These are phyloP conservation scores for Achaetomium macrosporum DNA, from an alignment of 2,329 filamentous ascomycete species.

Conservation along the genomic window DNA sequence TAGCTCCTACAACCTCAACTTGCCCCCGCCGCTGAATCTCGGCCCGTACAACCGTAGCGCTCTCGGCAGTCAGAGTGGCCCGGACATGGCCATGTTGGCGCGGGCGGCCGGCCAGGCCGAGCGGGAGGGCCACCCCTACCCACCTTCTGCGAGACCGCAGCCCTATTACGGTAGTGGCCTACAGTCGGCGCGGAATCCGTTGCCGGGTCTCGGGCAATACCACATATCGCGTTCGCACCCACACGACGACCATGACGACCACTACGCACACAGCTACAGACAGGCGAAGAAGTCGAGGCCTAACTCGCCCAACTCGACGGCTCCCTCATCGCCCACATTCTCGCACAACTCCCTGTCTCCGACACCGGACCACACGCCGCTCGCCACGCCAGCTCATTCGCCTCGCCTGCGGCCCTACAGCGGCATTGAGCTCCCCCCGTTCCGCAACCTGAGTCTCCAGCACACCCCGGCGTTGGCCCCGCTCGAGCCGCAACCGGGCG, in stretches of 20 bases:
- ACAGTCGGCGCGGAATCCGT: constrained; percentile 52
- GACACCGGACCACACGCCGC: constrained; percentile 96
- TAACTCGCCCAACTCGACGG: constrained; percentile 91
- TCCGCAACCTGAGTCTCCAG: constrained; percentile 58
- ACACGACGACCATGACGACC: constrained; percentile 73
- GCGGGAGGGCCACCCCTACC: constrained; percentile 49
- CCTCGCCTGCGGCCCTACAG: constrained; percentile 78
- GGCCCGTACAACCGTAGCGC: constrained; percentile 45
- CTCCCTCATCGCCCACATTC: constrained; percentile 91
- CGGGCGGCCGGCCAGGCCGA: constrained; percentile 58
- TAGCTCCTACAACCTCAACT: constrained; percentile 53
- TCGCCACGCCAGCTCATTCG: constrained; percentile 91
- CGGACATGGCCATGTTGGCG: constrained; percentile 55
- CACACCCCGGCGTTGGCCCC: constrained; percentile 53
- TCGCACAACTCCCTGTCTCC: constrained; percentile 93
- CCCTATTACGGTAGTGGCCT: constrained; percentile 47
- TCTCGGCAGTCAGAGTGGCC: constrained; percentile 36
- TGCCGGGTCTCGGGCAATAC: constrained; percentile 77
- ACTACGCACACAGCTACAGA: constrained; percentile 62
- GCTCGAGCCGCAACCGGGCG: constrained; percentile 52
- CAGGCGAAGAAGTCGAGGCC: constrained; percentile 84
- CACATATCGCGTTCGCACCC: constrained; percentile 90
- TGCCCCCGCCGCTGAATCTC: constrained; percentile 39
- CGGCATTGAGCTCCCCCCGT: constrained; percentile 74
- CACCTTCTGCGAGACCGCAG: constrained; percentile 43